Evolutionary conservation across 129 eudicot species (phyloP), one percentile per base, ranked within the genome.

Genomic region (Escallonia herrerae): DNA sequence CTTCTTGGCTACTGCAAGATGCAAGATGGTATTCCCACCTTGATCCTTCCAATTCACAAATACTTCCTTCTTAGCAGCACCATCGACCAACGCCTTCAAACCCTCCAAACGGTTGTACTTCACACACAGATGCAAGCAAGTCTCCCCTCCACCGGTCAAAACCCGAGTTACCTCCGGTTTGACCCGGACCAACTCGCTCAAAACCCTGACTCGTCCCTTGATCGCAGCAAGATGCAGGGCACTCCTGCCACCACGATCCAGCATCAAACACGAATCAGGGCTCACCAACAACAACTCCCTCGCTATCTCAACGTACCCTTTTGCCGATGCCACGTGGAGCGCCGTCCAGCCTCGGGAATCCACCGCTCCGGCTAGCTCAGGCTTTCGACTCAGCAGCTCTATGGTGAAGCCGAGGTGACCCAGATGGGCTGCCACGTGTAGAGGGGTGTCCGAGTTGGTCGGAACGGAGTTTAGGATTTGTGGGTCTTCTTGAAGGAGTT

Each of bases 141-240:
- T 69, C 59, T 55, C 58, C 9, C 60, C 71, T 8, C 49, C 49
- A 37, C 38, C 49, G 2, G 43, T 42, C 75, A 6, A 2, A 13
- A 7, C 71, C 22, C 15, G 44, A 22, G 71, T 70, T 4, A 60
- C 52, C n/a, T 7, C 61, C 3, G 73, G 73, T 22, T 22, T 46
- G 40, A n/a, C 44, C 43, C 51, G 40, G 8, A 66, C 2, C 43
- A 73, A 33, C 37, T 46, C 77, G 4, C 12, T 38, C 67, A 65
- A 5, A 8, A 73, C 72, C 14, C 5, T 53, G 15, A 40, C 50
- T 9, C 59, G 49, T 8, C 74, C 74, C 44, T 67, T 74, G 3
- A 74, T 60, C 6, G 69, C 68, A 2, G 74, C 73, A 9, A 74
- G 58, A 54, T 76, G 80, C 6, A 76, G 50, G 8, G 75, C 66